Percentiles rank a stretch among this genome's conserved stretches.
Conservation (phyloP, 192 early-diverging fungal species). For the Endogone sp. region DNA sequence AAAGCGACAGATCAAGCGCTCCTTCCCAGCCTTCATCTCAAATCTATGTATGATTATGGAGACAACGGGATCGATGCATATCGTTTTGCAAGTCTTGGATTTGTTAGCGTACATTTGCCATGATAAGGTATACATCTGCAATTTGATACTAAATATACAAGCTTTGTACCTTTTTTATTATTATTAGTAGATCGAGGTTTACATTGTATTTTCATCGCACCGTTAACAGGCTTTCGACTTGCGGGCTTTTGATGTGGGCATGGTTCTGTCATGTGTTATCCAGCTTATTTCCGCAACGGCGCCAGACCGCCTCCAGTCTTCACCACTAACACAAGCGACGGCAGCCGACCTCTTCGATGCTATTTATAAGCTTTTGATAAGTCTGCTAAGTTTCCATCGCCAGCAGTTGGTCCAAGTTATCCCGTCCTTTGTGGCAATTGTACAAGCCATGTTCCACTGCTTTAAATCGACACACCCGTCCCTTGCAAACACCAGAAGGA, state of each 20-base stretch:
- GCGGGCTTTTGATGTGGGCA: conserved; percentile 37
- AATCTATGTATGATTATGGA: conserved; percentile 33
- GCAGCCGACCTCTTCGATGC: conserved; percentile 44
- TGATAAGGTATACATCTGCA: conserved; percentile 19
- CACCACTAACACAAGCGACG: conserved; percentile 4
- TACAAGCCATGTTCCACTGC: conserved; percentile 52
- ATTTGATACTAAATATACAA: neutral
- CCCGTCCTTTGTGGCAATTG: conserved; percentile 44
- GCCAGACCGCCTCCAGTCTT: neutral
- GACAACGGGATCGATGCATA: conserved; percentile 27
- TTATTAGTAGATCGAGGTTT: too few relatives aligned
- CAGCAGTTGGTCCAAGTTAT: conserved; percentile 45
- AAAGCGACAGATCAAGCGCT: conserved; percentile 29
- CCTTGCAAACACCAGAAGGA: conserved; percentile 32
- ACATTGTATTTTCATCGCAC: conserved; percentile 17
- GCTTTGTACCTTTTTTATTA: too few relatives aligned
- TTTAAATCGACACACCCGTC: conserved; percentile 51
- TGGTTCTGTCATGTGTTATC: conserved; percentile 29
- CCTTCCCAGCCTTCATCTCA: conserved; percentile 29
- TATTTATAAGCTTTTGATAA: conserved; percentile 44
- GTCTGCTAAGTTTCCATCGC: conserved; percentile 43
- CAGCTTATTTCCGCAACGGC: conserved; percentile 14
- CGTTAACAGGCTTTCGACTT: conserved; percentile 30
- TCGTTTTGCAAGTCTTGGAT: conserved; percentile 25
- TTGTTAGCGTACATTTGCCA: conserved; percentile 32